Evolutionary conservation across 2,329 filamentous ascomycete species (phyloP), one percentile per base, ranked within the genome.

Genomic region (Aureobasidium pullulans): DNA sequence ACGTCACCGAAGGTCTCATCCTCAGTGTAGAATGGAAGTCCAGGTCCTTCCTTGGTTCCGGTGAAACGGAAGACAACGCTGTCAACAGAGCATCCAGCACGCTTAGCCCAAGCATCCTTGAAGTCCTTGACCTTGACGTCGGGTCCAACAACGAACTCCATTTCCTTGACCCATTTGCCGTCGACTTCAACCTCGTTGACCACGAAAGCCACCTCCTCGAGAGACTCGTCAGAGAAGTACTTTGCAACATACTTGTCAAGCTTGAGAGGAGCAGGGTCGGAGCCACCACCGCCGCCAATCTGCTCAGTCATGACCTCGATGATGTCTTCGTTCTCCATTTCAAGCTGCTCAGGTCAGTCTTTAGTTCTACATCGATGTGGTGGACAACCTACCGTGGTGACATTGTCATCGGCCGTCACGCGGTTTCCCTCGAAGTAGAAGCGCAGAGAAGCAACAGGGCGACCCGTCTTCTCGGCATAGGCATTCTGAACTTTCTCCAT

Each of bases 291-390:
- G 10, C 57, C 46, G 8, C 57, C 57, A 23, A 59, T 43, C 31
- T 59, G 57, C 15, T 59, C 47, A 31, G 57, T 59, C 57, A 59
- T 59, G 31, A 44, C 46, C 16, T 59, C 47, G 19, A 59, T 50
- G 19, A 59, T 44, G 19, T 59, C 57, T n/a, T 52, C 37, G 39
- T 59, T 37, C 29, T 52, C 39, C 57, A 59, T 59, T 2, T 50
- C 47, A 7, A 59, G 47, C 57, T 59, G 19, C 11, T 3, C 4
- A 23, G 8, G n/a, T 52, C 31, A 59, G 37, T 36, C 37, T 15
- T 5, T 6, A 7, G 3, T 40, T 7, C 19, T 5, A 4, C 7
- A 8, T 2, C 8, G 7, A 36, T 10, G 10, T 7, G 11, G 39
- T 32, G 1, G 29, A 6, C 23, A 4, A 36, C 47, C 44, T 59